Conservation (phyloP, 306 rosid genomes). For the Pyrus pyrifolia region DNA sequence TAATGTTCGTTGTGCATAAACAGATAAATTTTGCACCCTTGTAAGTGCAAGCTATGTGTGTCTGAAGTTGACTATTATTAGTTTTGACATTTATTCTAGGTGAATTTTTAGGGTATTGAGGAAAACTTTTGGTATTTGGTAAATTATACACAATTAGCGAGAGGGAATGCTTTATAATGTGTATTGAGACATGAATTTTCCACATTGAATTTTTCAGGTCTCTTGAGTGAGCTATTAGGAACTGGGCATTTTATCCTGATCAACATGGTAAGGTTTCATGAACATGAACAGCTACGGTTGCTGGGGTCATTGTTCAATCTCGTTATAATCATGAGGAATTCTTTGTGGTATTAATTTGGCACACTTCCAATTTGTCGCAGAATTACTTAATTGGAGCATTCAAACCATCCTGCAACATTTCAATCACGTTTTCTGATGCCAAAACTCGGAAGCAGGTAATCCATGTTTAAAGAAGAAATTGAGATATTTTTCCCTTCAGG, state of each 20-base stretch:
- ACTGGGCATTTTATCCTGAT: not conserved
- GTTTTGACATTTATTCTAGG: not conserved
- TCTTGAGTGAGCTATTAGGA: slow-evolving; percentile 8
- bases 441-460: slow-evolving; percentile 92
- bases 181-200: not conserved
- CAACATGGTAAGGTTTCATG: slow-evolving; percentile 29
- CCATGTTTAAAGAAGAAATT: not conserved
- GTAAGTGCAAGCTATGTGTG: not conserved
- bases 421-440: slow-evolving; percentile 75
- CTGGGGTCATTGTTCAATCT: not conserved
- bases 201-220: slow-evolving; percentile 15
- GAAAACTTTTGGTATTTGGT: not conserved
- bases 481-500: not conserved
- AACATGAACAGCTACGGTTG: not conserved
- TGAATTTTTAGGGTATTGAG: not conserved
- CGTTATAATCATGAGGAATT: not conserved
- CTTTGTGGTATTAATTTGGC: not conserved
- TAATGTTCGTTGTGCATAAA: not conserved
- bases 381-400: slow-evolving; percentile 98
- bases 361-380: slow-evolving; percentile 25
- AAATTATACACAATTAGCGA: not conserved
- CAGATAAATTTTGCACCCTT: not conserved
- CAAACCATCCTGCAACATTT: slow-evolving; percentile 88
- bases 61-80: not conserved
- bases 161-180: not conserved